Evolutionary conservation across 2,329 filamentous ascomycete genomes (phyloP), one percentile per base, ranked within the genome.

Genomic region (Ophiobolus disseminans): DNA sequence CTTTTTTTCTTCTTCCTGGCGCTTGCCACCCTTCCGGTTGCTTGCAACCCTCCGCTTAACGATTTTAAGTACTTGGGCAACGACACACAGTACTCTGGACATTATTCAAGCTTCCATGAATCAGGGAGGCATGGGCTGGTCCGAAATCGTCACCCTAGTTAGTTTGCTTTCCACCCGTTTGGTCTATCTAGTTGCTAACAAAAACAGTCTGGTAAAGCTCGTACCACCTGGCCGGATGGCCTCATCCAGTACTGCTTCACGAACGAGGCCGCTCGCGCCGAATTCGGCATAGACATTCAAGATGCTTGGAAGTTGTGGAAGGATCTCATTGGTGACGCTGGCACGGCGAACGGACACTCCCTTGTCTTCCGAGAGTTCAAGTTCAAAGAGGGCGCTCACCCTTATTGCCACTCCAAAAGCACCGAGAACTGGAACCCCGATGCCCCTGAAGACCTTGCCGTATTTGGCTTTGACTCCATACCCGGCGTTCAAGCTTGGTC

Each of bases 231-330:
- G 45, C 45, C 38, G n/a, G 22, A 25, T n/a, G 45, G 45, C 6
- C 20, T 35, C 14, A 21, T 42, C 5, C 28, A 25, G 19, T 42
- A 42, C 38, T 48, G 45, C 35, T 48, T 23, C 8, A 38, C 22
- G 17, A 38, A 48, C 11, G 21, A 34, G 5, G 13, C 31, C 7
- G 22, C 30, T 14, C 28, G 38, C 2, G 25, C 11, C 14, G 17
- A 48, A 21, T 42, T 48, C 21, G n/a, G 13, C 11, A 13, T 42
- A n/a, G 38, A 41, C 3, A 42, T 42, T 13, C 23, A 42, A 11
- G 45, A 37, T 14, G 45, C 45, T 6, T 41, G 37, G 37, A 48
- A 48, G 25, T 38, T 48, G 5, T 48, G 45, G 45, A 16, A 22
- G 2, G 38, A 48, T 19, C 41, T 26, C 30, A 32, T 7, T 3